Conservation (phyloP, 345 rosid genomes). For the Cardiospermum halicacabum region DNA sequence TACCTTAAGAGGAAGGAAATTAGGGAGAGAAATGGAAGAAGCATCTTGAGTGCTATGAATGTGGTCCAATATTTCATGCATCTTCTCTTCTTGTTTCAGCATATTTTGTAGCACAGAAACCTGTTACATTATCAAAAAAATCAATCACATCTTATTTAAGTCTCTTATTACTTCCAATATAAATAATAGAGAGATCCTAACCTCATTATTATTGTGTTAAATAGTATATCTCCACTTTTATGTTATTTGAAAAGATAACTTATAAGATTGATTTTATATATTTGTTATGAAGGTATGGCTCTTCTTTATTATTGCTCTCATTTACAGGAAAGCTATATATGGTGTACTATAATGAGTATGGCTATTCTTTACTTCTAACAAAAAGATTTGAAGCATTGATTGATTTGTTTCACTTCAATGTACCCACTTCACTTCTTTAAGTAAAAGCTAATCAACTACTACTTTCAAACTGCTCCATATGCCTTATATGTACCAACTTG, state of each 20-base stretch:
- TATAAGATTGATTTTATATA: no score
- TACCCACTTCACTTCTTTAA: no score
- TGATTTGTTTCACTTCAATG: no score
- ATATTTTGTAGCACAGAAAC: slow-evolving; percentile 63
- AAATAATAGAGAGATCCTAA: no score
- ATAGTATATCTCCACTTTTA: neutral
- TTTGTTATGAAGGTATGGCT: slow-evolving; percentile 8
- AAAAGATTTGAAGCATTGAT: neutral
- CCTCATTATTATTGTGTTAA: no score
- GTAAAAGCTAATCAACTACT: no score
- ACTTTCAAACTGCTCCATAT: no score
- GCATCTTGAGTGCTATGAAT: slow-evolving; percentile 42
- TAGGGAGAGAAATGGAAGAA: slow-evolving; percentile 49
- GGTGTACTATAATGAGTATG: neutral
- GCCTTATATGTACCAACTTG: no score
- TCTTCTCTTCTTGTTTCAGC: slow-evolving; percentile 77
- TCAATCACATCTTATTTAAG: no score
- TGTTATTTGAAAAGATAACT: slow-evolving; percentile 2
- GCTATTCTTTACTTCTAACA: neutral
- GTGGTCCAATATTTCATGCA: slow-evolving; percentile 58
- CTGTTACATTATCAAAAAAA: slow-evolving; percentile 38
- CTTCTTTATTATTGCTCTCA: neutral
- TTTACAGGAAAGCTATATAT: slow-evolving; percentile 4
- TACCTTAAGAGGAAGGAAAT: slow-evolving; percentile 83
- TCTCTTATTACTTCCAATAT: no score